phyloP scores from a whole-genome alignment of 148 eudicot genomes.

The Arctostaphylos glauca region DNA sequence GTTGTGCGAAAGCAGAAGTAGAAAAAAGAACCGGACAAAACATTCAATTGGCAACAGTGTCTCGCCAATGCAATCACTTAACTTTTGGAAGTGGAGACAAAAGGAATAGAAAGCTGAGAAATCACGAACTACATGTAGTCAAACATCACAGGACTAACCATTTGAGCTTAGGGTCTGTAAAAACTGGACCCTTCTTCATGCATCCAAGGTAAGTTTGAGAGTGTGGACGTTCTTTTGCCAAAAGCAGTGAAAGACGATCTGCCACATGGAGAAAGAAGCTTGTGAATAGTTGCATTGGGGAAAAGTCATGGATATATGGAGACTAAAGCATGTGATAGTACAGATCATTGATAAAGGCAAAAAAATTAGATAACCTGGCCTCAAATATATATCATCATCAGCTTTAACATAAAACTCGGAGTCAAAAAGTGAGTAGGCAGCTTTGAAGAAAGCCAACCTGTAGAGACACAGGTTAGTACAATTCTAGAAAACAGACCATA shows the following conservation, averaged over 20 bases:
- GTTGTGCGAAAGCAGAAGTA: no score
- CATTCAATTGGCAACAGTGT: background rate
- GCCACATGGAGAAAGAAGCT: conserved; percentile 14
- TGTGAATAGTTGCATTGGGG: background rate
- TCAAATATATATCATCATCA: conserved; percentile 90
- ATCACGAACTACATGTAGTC: background rate
- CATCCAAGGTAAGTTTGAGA: conserved; percentile 95
- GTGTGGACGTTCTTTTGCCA: conserved; percentile 83
- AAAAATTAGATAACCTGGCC: conserved; percentile 60
- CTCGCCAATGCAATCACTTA: background rate
- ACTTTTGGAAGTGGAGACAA: background rate
- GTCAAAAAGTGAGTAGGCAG: conserved; percentile 77
- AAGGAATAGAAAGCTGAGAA: conserved; percentile 4
- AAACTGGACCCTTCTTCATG: conserved; percentile 97
- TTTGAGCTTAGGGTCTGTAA: conserved; percentile 84
- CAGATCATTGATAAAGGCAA: background rate
- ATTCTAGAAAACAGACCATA: conserved; percentile 15
- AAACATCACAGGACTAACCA: conserved; percentile 51
- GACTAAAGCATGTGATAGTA: background rate
- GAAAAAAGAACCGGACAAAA: no score
- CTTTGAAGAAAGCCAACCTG: conserved; percentile 95
- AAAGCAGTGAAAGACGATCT: conserved; percentile 89
- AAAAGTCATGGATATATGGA: conserved; percentile 6
- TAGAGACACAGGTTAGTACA: conserved; percentile 18
- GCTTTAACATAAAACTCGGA: conserved; percentile 92